phyloP scores from a whole-genome alignment of 495 filamentous ascomycete species.

The Emericellopsis terricola region DNA sequence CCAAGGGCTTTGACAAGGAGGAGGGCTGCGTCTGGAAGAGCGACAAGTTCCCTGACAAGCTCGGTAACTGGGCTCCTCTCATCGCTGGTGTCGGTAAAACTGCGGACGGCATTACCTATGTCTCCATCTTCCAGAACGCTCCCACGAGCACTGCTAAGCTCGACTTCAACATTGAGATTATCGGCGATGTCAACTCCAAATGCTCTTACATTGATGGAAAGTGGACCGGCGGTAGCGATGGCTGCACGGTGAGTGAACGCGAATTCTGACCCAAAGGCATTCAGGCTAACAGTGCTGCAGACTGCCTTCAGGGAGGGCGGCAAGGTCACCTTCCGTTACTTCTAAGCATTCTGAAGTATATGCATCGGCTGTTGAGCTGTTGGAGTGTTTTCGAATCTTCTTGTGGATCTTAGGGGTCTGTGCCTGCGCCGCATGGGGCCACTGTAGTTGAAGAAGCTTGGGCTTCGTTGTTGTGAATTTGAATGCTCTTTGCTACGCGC shows the following conservation, averaged over 20 bases:
- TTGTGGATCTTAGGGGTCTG: too few relatives aligned
- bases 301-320: slow-evolving; percentile 1
- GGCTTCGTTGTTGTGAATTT: too few relatives aligned
- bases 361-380: too few relatives aligned
- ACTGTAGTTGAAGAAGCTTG: too few relatives aligned
- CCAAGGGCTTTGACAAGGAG: slow-evolving; percentile 41
- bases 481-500: too few relatives aligned
- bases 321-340: slow-evolving; percentile 2
- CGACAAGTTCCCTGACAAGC: slow-evolving; percentile 21
- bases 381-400: too few relatives aligned
- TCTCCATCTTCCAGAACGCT: slow-evolving; percentile 59
- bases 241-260: slow-evolving; percentile 48
- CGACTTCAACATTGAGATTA: slow-evolving; percentile 57
- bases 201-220: slow-evolving; percentile 57
- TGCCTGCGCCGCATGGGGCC: too few relatives aligned
- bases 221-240: slow-evolving; percentile 36
- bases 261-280: background rate
- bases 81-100: slow-evolving; percentile 70
- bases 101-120: slow-evolving; percentile 44
- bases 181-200: slow-evolving; percentile 38
- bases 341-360: slow-evolving; percentile 5
- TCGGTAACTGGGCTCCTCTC: slow-evolving; percentile 80
- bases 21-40: slow-evolving; percentile 70
- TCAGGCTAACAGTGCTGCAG: background rate
- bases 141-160: slow-evolving; percentile 43